phyloP scores from a whole-genome alignment of 2,329 filamentous ascomycete species.

The Penicillium hesseltinei region DNA sequence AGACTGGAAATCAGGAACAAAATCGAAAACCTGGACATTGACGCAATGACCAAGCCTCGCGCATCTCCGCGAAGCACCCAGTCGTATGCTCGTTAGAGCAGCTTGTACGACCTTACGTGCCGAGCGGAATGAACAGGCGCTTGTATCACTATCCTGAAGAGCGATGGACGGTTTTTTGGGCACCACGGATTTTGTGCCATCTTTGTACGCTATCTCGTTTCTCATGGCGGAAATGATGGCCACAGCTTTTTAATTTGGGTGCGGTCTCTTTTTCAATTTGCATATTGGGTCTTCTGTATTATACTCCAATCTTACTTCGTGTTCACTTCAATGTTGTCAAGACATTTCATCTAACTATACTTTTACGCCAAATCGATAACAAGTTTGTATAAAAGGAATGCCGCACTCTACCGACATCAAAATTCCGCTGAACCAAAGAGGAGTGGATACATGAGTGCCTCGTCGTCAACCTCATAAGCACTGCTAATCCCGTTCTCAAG shows the following conservation, averaged over 20 bases:
- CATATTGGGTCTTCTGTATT: slow-evolving; percentile 34
- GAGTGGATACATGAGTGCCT: slow-evolving; percentile 3
- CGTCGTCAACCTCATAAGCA: neutral
- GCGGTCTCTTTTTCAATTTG: slow-evolving; percentile 18
- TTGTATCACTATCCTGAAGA: slow-evolving; percentile 13
- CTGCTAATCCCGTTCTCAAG: neutral
- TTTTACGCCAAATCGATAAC: neutral
- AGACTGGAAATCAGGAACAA: slow-evolving; percentile 39
- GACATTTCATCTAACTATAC: neutral
- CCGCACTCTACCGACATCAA: neutral
- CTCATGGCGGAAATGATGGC: slow-evolving; percentile 3
- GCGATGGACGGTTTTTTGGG: slow-evolving; percentile 13
- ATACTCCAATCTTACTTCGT: slow-evolving; percentile 32
- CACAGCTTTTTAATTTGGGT: slow-evolving; percentile 6
- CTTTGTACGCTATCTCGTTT: slow-evolving; percentile 5
- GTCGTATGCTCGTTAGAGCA: slow-evolving; percentile 15
- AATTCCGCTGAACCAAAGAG: slow-evolving; percentile 1
- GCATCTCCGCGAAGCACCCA: neutral
- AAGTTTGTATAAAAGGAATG: neutral
- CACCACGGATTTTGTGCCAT: slow-evolving; percentile 8
- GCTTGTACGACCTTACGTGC: neutral
- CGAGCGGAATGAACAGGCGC: neutral
- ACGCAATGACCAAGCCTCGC: slow-evolving; percentile 34
- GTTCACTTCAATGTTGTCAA: slow-evolving; percentile 5
- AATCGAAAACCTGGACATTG: slow-evolving; percentile 37